These are phyloP conservation scores for Lojkania enalia DNA, from an alignment of 2,329 filamentous ascomycete species.

Conservation along the genomic window DNA sequence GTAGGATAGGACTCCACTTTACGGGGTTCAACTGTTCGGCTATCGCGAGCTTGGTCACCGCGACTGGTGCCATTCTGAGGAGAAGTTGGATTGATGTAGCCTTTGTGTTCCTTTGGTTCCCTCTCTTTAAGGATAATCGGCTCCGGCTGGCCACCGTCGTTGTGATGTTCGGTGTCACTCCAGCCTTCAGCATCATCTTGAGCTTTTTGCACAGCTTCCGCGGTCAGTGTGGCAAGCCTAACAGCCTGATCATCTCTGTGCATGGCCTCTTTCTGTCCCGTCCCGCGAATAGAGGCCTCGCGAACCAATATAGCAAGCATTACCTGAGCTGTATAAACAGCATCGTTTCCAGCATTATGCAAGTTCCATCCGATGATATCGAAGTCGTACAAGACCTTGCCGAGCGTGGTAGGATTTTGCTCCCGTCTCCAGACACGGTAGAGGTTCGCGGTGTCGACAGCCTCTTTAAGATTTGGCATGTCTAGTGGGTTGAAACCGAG, in stretches of 20 bases:
- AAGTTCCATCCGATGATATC: conserved; percentile 65
- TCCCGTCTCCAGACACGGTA: conserved; percentile 65
- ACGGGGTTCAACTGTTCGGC: no score
- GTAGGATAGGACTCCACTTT: no score
- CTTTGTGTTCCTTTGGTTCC: background rate
- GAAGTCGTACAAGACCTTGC: conserved; percentile 64
- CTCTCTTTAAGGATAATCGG: background rate
- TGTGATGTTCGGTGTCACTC: conserved; percentile 39
- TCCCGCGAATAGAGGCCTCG: conserved; percentile 43
- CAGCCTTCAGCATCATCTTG: conserved; percentile 44
- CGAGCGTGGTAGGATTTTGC: conserved; percentile 60
- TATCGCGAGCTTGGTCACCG: background rate
- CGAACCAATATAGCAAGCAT: conserved; percentile 66
- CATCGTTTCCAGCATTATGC: conserved; percentile 90
- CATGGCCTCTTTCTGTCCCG: conserved; percentile 26
- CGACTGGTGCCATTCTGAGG: background rate
- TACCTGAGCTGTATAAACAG: conserved; percentile 74
- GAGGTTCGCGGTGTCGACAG: conserved; percentile 73
- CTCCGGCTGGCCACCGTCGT: conserved; percentile 35
- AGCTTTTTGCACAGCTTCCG: conserved; percentile 45
- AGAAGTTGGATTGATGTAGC: background rate
- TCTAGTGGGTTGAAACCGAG: conserved; percentile 65
- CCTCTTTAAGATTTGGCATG: conserved; percentile 61
- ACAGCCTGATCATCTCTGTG: conserved; percentile 26
- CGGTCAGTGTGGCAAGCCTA: conserved; percentile 26